phyloP scores from a whole-genome alignment of 257 asterid genomes.

The Plantago major region DNA sequence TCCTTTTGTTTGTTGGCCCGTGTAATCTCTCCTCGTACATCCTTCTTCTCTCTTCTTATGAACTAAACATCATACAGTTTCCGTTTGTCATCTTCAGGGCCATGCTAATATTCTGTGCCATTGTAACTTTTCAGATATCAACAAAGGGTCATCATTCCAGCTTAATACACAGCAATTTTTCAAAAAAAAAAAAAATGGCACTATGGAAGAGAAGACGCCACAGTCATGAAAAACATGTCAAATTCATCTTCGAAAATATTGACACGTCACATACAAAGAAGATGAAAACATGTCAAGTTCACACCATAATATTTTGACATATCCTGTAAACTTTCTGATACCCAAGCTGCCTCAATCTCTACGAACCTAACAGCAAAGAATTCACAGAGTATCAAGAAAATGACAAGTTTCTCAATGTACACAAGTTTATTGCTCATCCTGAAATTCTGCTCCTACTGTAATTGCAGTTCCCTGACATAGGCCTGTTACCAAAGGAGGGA shows the following conservation, averaged over 20 bases:
- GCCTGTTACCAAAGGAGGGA: constrained; percentile 1
- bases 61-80: neutral
- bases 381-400: neutral
- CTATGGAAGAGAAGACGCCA: too few relatives aligned
- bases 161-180: neutral
- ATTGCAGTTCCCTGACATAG: constrained; percentile 1
- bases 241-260: neutral
- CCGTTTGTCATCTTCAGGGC: too few relatives aligned
- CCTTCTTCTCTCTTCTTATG: neutral
- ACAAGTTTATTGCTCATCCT: neutral
- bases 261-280: constrained; percentile 11
- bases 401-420: constrained; percentile 8
- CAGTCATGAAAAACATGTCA: constrained; percentile 3
- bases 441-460: neutral
- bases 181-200: neutral
- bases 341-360: neutral
- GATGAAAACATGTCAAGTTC: neutral
- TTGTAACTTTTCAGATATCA: too few relatives aligned
- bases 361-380: constrained; percentile 4
- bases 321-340: constrained; percentile 1
- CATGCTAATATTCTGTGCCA: neutral
- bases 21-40: neutral
- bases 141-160: neutral
- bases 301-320: constrained; percentile 1
- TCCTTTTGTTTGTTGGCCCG: neutral